Conservation (phyloP, 306 rosid species). For the Carpinus fangiana region DNA sequence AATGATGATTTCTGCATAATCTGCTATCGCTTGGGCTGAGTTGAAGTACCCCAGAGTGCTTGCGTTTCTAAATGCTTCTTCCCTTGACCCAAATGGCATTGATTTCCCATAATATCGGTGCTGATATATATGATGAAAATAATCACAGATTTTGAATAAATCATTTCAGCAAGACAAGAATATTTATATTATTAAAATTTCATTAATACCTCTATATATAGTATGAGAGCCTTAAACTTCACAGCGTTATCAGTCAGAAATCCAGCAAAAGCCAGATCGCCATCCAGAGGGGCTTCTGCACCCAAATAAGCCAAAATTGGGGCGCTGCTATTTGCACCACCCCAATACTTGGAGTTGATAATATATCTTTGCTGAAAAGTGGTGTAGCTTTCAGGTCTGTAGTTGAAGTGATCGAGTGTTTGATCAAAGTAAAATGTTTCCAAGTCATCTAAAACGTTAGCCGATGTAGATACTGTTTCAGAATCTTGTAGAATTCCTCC, state of each 20-base stretch:
- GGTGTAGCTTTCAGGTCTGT: slow-evolving; percentile 56
- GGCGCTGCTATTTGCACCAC: slow-evolving; percentile 50
- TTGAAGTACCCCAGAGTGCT: slow-evolving; percentile 68
- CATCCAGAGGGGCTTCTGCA: slow-evolving; percentile 57
- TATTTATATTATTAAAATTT: not conserved
- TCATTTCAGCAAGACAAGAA: not conserved
- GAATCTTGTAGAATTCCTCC: slow-evolving; percentile 30
- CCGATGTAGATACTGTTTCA: not conserved
- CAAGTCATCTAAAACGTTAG: slow-evolving; percentile 19
- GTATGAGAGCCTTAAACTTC: slow-evolving; percentile 59
- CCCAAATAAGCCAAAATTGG: slow-evolving; percentile 73
- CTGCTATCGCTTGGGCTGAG: slow-evolving; percentile 82
- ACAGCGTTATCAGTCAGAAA: slow-evolving; percentile 61
- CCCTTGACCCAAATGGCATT: slow-evolving; percentile 67
- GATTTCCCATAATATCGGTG: slow-evolving; percentile 81
- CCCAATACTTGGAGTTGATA: slow-evolving; percentile 67
- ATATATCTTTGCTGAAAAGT: slow-evolving; percentile 66
- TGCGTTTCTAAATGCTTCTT: slow-evolving; percentile 62
- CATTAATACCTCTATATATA: slow-evolving; percentile 64
- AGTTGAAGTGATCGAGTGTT: slow-evolving; percentile 76
- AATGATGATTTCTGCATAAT: slow-evolving; percentile 59
- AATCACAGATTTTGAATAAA: too few relatives aligned
- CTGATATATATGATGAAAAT: slow-evolving; percentile 9
- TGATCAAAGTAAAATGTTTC: slow-evolving; percentile 56
- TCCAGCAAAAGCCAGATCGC: slow-evolving; percentile 22